Evolutionary conservation across 2,329 filamentous ascomycete genomes (phyloP).

Genomic region (Phoma sp.): DNA sequence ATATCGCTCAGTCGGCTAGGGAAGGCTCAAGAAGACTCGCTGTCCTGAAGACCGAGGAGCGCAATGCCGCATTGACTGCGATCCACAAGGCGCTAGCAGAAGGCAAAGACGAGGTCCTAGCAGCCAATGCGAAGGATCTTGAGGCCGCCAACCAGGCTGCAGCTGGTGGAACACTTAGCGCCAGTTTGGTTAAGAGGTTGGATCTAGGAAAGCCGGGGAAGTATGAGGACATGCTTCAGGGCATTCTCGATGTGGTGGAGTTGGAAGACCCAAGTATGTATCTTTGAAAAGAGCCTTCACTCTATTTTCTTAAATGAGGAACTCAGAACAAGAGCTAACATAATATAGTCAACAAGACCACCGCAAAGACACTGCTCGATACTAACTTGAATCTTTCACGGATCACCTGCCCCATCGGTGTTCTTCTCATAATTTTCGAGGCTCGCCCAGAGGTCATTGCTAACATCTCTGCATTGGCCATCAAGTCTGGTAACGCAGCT

Average conservation of each 20-base stretch:
- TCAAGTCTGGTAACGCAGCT: conserved; percentile 96
- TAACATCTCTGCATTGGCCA: conserved; percentile 92
- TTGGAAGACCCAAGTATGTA: conserved; percentile 82
- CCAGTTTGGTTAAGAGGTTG: conserved; percentile 84
- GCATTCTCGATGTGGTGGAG: conserved; percentile 84
- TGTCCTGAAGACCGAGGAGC: conserved; percentile 73
- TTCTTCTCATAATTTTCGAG: conserved; percentile 98
- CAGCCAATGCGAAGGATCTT: conserved; percentile 85
- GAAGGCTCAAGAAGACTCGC: conserved; percentile 82
- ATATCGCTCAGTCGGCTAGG: conserved; percentile 80
- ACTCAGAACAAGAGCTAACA: conserved; percentile 12
- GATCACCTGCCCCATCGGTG: conserved; percentile 92
- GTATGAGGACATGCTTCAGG: conserved; percentile 97
- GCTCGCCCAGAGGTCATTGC: conserved; percentile 97
- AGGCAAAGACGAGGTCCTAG: conserved; percentile 76
- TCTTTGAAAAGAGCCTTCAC: not conserved
- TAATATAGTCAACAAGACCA: conserved; percentile 77
- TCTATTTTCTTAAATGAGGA: not conserved
- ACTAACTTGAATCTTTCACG: conserved; percentile 84
- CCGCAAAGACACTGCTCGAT: conserved; percentile 83
- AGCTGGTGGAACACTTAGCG: conserved; percentile 74
- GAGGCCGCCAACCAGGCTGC: conserved; percentile 75
- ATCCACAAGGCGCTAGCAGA: conserved; percentile 78
- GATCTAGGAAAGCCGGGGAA: conserved; percentile 88
- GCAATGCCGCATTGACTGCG: conserved; percentile 83